Percentiles rank a stretch among this genome's conserved stretches.
Conservation (phyloP, 179 eudicot genomes). For the Silene coronaria region DNA sequence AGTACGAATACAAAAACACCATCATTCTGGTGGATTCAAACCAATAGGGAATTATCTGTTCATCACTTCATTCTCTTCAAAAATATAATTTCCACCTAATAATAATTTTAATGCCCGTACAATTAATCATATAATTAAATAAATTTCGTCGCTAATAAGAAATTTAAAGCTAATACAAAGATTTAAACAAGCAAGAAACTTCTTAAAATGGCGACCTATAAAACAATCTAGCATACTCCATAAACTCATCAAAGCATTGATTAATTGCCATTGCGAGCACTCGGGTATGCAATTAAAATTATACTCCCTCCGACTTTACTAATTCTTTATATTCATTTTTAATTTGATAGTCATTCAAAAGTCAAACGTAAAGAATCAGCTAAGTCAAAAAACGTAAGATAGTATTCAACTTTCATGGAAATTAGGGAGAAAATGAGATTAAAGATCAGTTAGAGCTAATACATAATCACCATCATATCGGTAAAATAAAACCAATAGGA, state of each 20-base stretch:
- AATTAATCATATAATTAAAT: neutral
- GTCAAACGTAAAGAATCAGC: neutral
- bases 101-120: too few relatives aligned
- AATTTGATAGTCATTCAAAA: too few relatives aligned
- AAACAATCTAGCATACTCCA: slow-evolving; percentile 21
- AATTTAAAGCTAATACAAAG: neutral
- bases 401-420: too few relatives aligned
- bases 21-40: slow-evolving; percentile 35
- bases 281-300: slow-evolving; percentile 16
- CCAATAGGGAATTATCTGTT: slow-evolving; percentile 29
- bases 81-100: neutral
- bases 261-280: slow-evolving; percentile 14
- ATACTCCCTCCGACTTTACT: too few relatives aligned
- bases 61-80: slow-evolving; percentile 26
- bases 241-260: slow-evolving; percentile 23
- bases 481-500: slow-evolving; percentile 3
- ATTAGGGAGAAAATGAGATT: neutral
- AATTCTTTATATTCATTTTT: too few relatives aligned
- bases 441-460: slow-evolving; percentile 16
- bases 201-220: slow-evolving; percentile 9
- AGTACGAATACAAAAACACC: slow-evolving; percentile 37
- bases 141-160: slow-evolving; percentile 19
- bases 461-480: slow-evolving; percentile 9
- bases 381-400: neutral
- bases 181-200: neutral